Conservation (phyloP, 2,329 filamentous ascomycete genomes). For the Epichloe hybrida region DNA sequence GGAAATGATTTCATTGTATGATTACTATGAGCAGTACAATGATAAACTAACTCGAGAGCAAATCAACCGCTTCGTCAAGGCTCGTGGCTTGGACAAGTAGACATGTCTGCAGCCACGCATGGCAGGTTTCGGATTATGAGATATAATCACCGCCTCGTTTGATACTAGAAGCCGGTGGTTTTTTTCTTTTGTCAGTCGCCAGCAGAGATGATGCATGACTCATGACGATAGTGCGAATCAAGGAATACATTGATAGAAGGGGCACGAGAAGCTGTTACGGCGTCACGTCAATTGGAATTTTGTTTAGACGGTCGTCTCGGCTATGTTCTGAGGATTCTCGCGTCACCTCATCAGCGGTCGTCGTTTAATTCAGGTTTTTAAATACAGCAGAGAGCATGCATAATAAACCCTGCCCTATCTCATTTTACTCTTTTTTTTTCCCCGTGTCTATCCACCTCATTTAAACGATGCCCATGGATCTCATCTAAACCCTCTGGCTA, state of each 20-base stretch:
- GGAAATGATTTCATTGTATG: constrained; percentile 82
- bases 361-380: too few relatives aligned
- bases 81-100: constrained; percentile 39
- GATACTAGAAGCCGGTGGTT: too few relatives aligned
- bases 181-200: not conserved
- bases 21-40: constrained; percentile 49
- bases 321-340: not conserved
- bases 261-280: not conserved
- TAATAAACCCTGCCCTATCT: too few relatives aligned
- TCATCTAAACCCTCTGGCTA: not conserved
- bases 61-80: constrained; percentile 46
- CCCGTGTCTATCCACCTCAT: too few relatives aligned
- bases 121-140: not conserved
- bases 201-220: not conserved
- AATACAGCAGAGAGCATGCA: too few relatives aligned
- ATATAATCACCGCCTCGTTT: too few relatives aligned
- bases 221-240: not conserved
- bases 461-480: not conserved
- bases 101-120: not conserved
- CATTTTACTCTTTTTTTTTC: too few relatives aligned
- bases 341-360: too few relatives aligned
- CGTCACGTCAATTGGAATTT: not conserved
- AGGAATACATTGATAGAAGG: not conserved
- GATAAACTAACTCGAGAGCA: constrained; percentile 46
- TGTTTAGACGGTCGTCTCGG: not conserved